Evolutionary conservation across 1,284 basidiomycete genomes (phyloP).

Genomic region (Porogramme epimiltina): DNA sequence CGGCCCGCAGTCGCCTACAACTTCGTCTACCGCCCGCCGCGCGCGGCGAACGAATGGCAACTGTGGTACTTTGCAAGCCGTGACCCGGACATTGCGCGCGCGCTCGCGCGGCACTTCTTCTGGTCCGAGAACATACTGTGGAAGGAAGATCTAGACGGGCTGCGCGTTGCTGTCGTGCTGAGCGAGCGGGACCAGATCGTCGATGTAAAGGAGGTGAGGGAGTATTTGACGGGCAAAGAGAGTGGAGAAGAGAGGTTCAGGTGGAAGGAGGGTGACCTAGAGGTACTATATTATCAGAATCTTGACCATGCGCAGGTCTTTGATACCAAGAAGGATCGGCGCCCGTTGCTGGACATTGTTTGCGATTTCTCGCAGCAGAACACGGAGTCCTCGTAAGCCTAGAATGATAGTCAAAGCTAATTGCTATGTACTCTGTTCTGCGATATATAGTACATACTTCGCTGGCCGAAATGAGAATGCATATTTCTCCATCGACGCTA

Average conservation of each 20-base stretch:
- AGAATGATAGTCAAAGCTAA: too few relatives aligned
- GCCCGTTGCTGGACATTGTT: constrained; percentile 40
- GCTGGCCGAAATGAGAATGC: too few relatives aligned
- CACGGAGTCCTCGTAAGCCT: too few relatives aligned
- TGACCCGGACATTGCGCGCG: constrained; percentile 61
- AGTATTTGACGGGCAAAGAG: constrained; percentile 52
- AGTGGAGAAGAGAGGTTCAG: constrained; percentile 18
- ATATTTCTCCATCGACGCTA: too few relatives aligned
- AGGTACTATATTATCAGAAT: constrained; percentile 52
- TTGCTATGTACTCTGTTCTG: too few relatives aligned
- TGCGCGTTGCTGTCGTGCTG: constrained; percentile 42
- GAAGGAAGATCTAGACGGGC: constrained; percentile 52
- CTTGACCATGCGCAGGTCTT: constrained; percentile 63
- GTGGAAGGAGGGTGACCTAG: constrained; percentile 42
- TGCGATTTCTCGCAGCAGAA: constrained; percentile 5
- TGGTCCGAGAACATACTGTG: constrained; percentile 65
- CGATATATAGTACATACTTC: too few relatives aligned
- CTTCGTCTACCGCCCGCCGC: constrained; percentile 61
- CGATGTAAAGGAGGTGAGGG: constrained; percentile 47
- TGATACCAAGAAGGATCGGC: constrained; percentile 40
- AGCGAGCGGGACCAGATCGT: constrained; percentile 62
- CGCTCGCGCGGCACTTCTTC: constrained; percentile 62
- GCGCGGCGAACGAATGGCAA: constrained; percentile 60
- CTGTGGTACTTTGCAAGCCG: constrained; percentile 68
- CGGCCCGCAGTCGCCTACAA: constrained; percentile 62